A percentile compares a stretch with the other conserved stretches of the same genome.
Evolutionary conservation across 805 yeast genomes (phyloP).

Genomic region (Candida parachauliodes): DNA sequence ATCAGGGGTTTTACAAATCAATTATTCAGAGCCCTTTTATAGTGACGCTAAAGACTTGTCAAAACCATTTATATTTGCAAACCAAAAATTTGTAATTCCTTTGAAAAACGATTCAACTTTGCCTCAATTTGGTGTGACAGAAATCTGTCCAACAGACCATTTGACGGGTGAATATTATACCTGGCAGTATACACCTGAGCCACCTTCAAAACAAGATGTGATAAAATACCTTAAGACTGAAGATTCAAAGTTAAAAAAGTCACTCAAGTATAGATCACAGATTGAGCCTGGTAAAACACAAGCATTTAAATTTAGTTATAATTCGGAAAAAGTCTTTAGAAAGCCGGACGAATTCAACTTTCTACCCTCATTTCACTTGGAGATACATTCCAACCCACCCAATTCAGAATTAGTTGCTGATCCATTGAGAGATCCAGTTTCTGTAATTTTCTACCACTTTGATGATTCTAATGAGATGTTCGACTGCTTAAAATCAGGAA

Average conservation of each 20-base stretch:
- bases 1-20: constrained; percentile 46
- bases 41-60: constrained; percentile 50
- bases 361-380: constrained; percentile 60
- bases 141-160: neutral
- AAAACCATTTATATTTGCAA: constrained; percentile 62
- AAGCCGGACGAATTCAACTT: constrained; percentile 40
- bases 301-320: constrained; percentile 37
- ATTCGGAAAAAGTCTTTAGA: constrained; percentile 27
- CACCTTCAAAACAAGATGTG: constrained; percentile 48
- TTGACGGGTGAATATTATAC: constrained; percentile 1
- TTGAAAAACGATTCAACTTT: constrained; percentile 9
- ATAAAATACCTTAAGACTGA: constrained; percentile 26
- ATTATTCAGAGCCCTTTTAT: constrained; percentile 64
- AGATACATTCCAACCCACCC: constrained; percentile 52
- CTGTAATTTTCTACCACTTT: constrained; percentile 61
- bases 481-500: constrained; percentile 12
- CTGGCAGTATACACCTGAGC: constrained; percentile 45
- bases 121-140: neutral
- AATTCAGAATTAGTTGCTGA: constrained; percentile 39
- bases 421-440: constrained; percentile 57
- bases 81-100: constrained; percentile 52
- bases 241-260: constrained; percentile 12
- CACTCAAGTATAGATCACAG: constrained; percentile 41
- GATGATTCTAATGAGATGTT: constrained; percentile 33
- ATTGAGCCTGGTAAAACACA: constrained; percentile 46